Base-by-base conservation (phyloP, 495 filamentous ascomycete species). In the Aspergillus bertholletiae region DNA sequence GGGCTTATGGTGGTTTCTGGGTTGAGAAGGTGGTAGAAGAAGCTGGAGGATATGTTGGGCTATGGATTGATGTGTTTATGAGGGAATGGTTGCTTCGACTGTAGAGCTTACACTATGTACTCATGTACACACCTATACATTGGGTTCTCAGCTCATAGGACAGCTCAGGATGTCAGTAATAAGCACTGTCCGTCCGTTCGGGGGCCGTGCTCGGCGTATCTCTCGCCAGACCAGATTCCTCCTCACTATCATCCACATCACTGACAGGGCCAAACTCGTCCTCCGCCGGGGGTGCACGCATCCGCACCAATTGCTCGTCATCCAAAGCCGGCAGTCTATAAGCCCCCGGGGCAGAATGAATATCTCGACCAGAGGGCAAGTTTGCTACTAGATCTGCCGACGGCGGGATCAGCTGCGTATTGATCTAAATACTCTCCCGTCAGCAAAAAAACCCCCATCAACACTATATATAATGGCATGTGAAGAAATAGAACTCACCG, bases 311-410 rank as follows among this genome's bases (percentile, higher is more conserved):
- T 2, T 75, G 72, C 13, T 83, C 79, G 2, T 74, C 68, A 20
- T 83, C 84, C 15, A 93, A 64, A 11, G 69, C 62, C 0, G 82
- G 83, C 1, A 79, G 81, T 17, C 79, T 74, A 57, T 81, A 93
- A 1, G 76, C 74, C 54, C 79, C 80, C 5, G 72, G 72, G 15
- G 86, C 60, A 4, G 74, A 78, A 66, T 96, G 87, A 28, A 96
- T 88, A 62, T 97, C 93, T 30, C 94, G 80, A 7, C 94, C 93
- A 0, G 88, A 89, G 0, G 94, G 94, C 64, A 97, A 83, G 45
- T 82, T 85, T 7, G 87, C 77, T 2, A 95, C 69, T 7, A 96
- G 67, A 11, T 86, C 80, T 2, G 82, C 82, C 15, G 80, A 80
- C 0, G 87, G 78, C 0, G 91, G 89, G 28, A 97, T 80, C 6